phyloP scores from a whole-genome alignment of 2,329 filamentous ascomycete species.

The Microascus cirrosus region DNA sequence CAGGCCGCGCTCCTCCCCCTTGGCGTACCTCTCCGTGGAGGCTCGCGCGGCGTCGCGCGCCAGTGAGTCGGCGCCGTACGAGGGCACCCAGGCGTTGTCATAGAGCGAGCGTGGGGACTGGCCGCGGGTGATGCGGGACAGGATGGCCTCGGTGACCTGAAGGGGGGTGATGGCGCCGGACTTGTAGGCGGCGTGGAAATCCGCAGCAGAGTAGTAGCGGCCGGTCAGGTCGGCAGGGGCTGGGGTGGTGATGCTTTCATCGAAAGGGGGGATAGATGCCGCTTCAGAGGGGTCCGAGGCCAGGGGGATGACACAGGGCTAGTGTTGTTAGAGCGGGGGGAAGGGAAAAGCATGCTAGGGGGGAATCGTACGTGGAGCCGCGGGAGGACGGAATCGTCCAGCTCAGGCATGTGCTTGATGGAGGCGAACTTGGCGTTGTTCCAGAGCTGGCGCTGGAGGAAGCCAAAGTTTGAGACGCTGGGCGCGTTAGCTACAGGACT shows the following conservation, averaged over 20 bases:
- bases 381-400: slow-evolving; percentile 29
- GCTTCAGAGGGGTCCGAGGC: slow-evolving; percentile 23
- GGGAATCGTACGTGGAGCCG: slow-evolving; percentile 33
- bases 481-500: background rate
- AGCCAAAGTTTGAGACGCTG: slow-evolving; percentile 48
- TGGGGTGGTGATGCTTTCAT: slow-evolving; percentile 25
- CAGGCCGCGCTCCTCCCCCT: slow-evolving; percentile 52
- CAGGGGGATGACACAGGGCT: slow-evolving; percentile 49
- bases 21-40: slow-evolving; percentile 62
- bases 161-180: slow-evolving; percentile 60
- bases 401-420: slow-evolving; percentile 31
- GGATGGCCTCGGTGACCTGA: slow-evolving; percentile 57
- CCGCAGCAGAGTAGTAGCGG: slow-evolving; percentile 58
- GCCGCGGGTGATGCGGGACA: slow-evolving; percentile 59
- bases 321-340: background rate
- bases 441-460: slow-evolving; percentile 58
- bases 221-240: slow-evolving; percentile 27
- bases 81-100: slow-evolving; percentile 62
- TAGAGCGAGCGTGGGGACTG: slow-evolving; percentile 44
- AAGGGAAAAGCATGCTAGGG: background rate
- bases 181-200: slow-evolving; percentile 68
- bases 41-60: slow-evolving; percentile 58
- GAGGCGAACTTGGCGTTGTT: slow-evolving; percentile 49
- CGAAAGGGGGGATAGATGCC: slow-evolving; percentile 24
- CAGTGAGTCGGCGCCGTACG: slow-evolving; percentile 41